These are phyloP conservation scores for Saturnispora besseyi DNA, from an alignment of 805 yeast species.

Conservation along the genomic window DNA sequence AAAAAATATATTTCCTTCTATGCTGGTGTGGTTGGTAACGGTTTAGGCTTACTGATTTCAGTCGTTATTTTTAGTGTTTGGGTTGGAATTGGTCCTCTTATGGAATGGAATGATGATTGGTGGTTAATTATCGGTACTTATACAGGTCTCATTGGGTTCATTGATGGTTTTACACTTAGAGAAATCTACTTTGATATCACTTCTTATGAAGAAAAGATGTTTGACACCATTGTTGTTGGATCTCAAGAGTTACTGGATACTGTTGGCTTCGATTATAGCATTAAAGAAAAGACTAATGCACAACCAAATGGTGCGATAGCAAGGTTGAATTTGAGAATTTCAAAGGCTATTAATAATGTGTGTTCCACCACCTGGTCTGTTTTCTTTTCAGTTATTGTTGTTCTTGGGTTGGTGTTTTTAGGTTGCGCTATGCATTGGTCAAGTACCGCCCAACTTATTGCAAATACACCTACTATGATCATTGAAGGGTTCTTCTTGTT, in stretches of 20 bases:
- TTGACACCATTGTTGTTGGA: conserved; percentile 23
- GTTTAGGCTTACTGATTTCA: conserved; percentile 32
- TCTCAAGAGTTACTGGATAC: conserved; percentile 25
- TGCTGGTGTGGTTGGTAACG: conserved; percentile 36
- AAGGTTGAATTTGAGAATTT: conserved; percentile 9
- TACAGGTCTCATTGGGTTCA: conserved; percentile 35
- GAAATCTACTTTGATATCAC: conserved; percentile 28
- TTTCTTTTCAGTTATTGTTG: conserved; percentile 19
- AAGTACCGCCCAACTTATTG: conserved; percentile 32
- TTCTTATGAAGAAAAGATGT: conserved; percentile 17
- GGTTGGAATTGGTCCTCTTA: conserved; percentile 29
- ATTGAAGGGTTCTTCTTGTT: conserved; percentile 34
- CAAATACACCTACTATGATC: conserved; percentile 37
- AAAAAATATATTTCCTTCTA: conserved; percentile 22
- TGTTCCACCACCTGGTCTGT: conserved; percentile 31
- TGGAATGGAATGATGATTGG: conserved; percentile 34
- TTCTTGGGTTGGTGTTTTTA: conserved; percentile 25
- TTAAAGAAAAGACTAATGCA: not conserved
- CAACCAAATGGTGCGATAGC: conserved; percentile 8
- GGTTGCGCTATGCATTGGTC: conserved; percentile 32
- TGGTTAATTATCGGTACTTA: conserved; percentile 40
- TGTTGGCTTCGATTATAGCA: conserved; percentile 16
- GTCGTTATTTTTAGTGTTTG: conserved; percentile 28
- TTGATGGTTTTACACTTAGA: conserved; percentile 35
- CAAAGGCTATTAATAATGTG: conserved; percentile 19